phyloP scores from a whole-genome alignment of 192 early-diverging fungal genomes.

The Dissophora globulifera region DNA sequence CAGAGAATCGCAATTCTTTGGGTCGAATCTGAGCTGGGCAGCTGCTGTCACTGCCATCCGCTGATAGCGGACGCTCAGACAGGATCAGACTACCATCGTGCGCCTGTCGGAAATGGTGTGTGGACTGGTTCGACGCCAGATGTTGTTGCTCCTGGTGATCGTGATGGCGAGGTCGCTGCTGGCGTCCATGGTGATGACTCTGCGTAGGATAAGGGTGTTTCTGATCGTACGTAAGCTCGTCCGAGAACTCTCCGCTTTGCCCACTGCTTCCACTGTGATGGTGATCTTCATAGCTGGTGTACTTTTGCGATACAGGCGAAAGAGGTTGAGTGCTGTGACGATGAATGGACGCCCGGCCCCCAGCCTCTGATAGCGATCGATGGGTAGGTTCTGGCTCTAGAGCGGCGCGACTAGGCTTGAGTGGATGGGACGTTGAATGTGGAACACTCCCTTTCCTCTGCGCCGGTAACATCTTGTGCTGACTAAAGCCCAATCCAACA shows the following conservation, averaged over 20 bases:
- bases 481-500: not conserved
- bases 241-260: conserved; percentile 31
- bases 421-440: conserved; percentile 3
- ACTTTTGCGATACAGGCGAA: conserved; percentile 9
- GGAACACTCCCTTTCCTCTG: conserved; percentile 7
- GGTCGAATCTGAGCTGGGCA: conserved; percentile 44
- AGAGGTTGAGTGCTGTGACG: conserved; percentile 8
- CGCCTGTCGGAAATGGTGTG: conserved; percentile 31
- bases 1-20: conserved; percentile 22
- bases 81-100: conserved; percentile 29
- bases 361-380: not conserved
- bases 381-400: not conserved
- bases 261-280: conserved; percentile 38
- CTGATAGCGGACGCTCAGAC: conserved; percentile 4
- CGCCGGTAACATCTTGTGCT: not conserved
- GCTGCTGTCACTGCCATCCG: not conserved
- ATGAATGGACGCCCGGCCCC: not conserved
- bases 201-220: conserved; percentile 7
- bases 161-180: not conserved
- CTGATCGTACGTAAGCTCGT: conserved; percentile 23
- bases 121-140: conserved; percentile 19
- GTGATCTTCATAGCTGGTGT: conserved; percentile 19
- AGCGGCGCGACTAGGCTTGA: conserved; percentile 9
- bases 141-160: conserved; percentile 14
- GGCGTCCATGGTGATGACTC: not conserved